Evolutionary conservation across 371 early-diverging fungal genomes (phyloP).

Genomic region (Circinella umbellata): DNA sequence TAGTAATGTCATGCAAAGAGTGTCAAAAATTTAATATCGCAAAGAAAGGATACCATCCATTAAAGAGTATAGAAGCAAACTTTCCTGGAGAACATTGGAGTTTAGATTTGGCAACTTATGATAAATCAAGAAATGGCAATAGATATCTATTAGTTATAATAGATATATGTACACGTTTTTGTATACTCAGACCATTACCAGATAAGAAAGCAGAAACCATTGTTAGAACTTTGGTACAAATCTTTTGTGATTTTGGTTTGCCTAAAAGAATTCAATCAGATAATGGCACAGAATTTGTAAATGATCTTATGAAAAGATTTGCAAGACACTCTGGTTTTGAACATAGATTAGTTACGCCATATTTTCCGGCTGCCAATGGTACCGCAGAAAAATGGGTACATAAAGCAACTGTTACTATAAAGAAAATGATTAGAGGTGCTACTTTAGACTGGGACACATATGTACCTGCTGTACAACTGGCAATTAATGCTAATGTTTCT

Average conservation of each 20-base stretch:
- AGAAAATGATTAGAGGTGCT: slow-evolving; percentile 19
- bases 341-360: not conserved
- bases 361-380: slow-evolving; percentile 5
- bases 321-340: slow-evolving; percentile 4
- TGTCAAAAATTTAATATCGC: slow-evolving; percentile 25
- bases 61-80: slow-evolving; percentile 15
- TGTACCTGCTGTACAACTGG: slow-evolving; percentile 19
- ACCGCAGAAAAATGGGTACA: slow-evolving; percentile 13
- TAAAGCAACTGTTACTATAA: not conserved
- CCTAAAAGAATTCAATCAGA: slow-evolving; percentile 4
- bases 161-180: slow-evolving; percentile 30
- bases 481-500: slow-evolving; percentile 17
- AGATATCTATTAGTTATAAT: slow-evolving; percentile 25
- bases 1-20: slow-evolving; percentile 10
- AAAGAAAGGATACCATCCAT: slow-evolving; percentile 19
- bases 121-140: slow-evolving; percentile 15
- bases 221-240: slow-evolving; percentile 18
- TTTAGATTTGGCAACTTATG: slow-evolving; percentile 20
- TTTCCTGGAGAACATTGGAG: slow-evolving; percentile 21
- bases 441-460: slow-evolving; percentile 9
- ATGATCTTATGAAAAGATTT: slow-evolving; percentile 14
- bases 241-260: slow-evolving; percentile 35
- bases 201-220: slow-evolving; percentile 18
- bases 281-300: slow-evolving; percentile 33
- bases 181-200: slow-evolving; percentile 18